These are phyloP conservation scores for Aquilaria malaccensis DNA, from an alignment of 345 rosid genomes.

Conservation along the genomic window DNA sequence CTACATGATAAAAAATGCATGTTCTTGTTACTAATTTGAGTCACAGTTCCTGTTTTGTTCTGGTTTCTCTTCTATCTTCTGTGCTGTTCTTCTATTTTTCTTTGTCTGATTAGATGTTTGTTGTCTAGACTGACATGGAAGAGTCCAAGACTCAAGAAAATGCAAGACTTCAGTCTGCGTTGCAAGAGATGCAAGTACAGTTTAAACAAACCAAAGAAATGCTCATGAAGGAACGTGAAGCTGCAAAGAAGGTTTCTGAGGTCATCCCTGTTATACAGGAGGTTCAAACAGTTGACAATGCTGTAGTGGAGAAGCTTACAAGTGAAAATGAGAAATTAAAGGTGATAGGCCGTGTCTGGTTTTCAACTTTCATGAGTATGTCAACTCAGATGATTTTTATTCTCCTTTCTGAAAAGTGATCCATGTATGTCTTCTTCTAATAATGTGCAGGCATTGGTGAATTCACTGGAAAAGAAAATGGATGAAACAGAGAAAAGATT, in stretches of 20 bases:
- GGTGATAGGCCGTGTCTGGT: constrained; percentile 32
- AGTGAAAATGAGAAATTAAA: constrained; percentile 89
- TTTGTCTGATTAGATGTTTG: constrained; percentile 3
- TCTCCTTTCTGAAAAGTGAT: not conserved
- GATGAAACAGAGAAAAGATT: constrained; percentile 87
- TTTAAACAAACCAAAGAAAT: constrained; percentile 79
- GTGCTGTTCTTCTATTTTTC: constrained; percentile 1
- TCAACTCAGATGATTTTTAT: constrained; percentile 7
- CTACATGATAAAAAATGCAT: too few species aligned
- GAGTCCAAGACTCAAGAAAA: constrained; percentile 91
- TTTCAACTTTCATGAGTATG: constrained; percentile 10
- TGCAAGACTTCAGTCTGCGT: constrained; percentile 70
- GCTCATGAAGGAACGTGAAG: constrained; percentile 70
- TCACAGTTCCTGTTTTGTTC: too few species aligned
- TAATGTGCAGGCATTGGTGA: constrained; percentile 61
- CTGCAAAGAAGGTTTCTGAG: constrained; percentile 62
- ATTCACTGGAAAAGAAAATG: constrained; percentile 73
- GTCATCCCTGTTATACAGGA: constrained; percentile 70
- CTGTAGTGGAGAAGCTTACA: constrained; percentile 63
- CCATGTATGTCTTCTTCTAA: constrained; percentile 13
- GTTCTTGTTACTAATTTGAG: too few species aligned
- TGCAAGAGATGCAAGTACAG: constrained; percentile 73
- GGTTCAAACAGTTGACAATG: constrained; percentile 77
- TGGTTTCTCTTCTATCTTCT: too few species aligned
- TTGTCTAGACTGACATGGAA: constrained; percentile 78